Evolutionary conservation across 2,329 filamentous ascomycete species (phyloP), one percentile per base, ranked within the genome.

Genomic region (Beauveria medogensis): DNA sequence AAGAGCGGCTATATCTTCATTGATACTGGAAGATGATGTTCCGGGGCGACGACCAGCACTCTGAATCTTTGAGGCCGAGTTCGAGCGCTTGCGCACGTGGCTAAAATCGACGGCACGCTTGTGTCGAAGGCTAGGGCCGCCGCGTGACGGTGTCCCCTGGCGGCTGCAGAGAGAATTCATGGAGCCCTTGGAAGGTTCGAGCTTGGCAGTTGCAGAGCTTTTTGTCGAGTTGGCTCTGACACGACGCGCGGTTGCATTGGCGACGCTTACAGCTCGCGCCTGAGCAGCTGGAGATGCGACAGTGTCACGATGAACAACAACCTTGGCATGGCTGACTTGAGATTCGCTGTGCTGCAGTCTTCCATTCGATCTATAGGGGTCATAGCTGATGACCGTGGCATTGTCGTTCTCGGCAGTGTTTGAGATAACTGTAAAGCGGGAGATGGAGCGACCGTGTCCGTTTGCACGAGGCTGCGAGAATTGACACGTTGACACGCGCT

Each of bases 311-410:
- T 91, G 87, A 53, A 94, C 79, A 0, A 84, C 85, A 56, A 92
- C 83, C 66, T 85, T 89, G 34, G 87, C 81, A 67, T 86, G 85
- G 63, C 86, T 82, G 8, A 77, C 79, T 55, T 84, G 80, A 0
- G 77, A 74, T 26, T 77, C 71, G 41, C 67, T 69, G 8, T 71
- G 68, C 41, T 77, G 72, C 43, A 73, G 72, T 54, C 77, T 71
- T 7, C 82, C 80, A 3, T 88, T 91, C 5, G 89, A 85, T 68
- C 90, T 84, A 71, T 89, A 96, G 0, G 92, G 91, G 71, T 96
- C 92, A 67, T 96, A 96, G 72, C 88, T 94, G 64, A 82, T 72
- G 12, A 80, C 69, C 0, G 79, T 83, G 9, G 77, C 80, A 22
- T 69, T 67, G 8, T 82, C 80, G 1, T 75, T 76, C 34, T 82